Conservation (phyloP, 2,329 filamentous ascomycete genomes). For the Fusarium xyrophilum region DNA sequence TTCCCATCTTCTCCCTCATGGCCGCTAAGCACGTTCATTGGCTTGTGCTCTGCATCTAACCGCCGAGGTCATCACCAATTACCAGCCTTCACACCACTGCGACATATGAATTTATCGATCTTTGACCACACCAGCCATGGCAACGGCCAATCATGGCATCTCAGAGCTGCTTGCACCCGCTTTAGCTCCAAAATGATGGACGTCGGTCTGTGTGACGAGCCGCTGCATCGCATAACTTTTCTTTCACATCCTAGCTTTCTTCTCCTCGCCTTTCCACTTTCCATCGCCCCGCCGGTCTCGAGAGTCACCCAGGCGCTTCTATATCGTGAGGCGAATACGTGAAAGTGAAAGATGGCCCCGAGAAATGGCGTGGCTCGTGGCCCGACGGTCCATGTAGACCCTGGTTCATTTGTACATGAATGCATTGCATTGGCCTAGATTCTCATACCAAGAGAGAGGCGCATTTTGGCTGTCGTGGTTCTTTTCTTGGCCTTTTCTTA, state of each 20-base stretch:
- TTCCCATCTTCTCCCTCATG: constrained; percentile 17
- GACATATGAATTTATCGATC: constrained; percentile 23
- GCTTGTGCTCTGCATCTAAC: constrained; percentile 46
- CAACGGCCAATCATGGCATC: constrained; percentile 20
- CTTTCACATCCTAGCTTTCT: constrained; percentile 19
- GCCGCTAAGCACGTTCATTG: constrained; percentile 45
- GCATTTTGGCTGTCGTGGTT: constrained; percentile 24
- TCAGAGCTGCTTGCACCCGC: constrained; percentile 12
- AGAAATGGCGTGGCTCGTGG: constrained; percentile 34
- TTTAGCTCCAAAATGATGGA: constrained; percentile 25
- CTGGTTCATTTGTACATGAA: constrained; percentile 19
- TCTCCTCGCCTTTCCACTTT: constrained; percentile 29
- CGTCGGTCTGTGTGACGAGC: constrained; percentile 30
- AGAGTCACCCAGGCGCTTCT: constrained; percentile 22
- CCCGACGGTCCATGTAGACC: constrained; percentile 28
- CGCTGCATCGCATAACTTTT: constrained; percentile 31
- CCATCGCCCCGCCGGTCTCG: constrained; percentile 22
- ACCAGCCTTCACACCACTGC: constrained; percentile 34
- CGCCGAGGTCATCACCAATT: constrained; percentile 48
- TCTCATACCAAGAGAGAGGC: constrained; percentile 19
- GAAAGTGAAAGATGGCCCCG: constrained; percentile 10
- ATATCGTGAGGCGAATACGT: constrained; percentile 17
- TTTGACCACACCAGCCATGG: constrained; percentile 11
- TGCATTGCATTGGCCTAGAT: constrained; percentile 29
- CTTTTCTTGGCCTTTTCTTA: constrained; percentile 33